Evolutionary conservation across 768 basidiomycete genomes (phyloP), one percentile per base, ranked within the genome.

Genomic region (Macrolepiota fuliginosa): DNA sequence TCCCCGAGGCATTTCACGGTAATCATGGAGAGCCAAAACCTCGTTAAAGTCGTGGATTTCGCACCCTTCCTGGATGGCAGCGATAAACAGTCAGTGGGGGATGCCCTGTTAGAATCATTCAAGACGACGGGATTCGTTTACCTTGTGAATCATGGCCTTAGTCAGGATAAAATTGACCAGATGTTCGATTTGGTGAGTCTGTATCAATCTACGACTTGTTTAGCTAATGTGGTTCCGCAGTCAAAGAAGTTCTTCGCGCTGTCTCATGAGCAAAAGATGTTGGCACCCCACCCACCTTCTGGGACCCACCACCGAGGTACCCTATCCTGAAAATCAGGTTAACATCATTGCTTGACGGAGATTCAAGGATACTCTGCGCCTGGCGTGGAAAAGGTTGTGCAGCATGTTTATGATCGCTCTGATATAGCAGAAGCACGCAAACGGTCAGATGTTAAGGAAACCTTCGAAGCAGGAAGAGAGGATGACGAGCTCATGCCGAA

Each of bases 391-490:
- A 77, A 78, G 56, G 69, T 79, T n/a, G 64, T 62, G 0, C 75
- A 76, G 37, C 69, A 76, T 64, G 58, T 76, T 7, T 76, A 77
- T 57, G 75, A 78, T 61, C 53, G 63, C 1, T 54, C 66, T 5
- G 75, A 73, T 40, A 61, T 75, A 25, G 64, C 68, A 25, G 63
- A 64, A 40, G 68, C 69, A 37, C 72, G 73, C 22, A 69, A 74
- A 22, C 45, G 52, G 19, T 77, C 76, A 40, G 74, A 78, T 49
- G 71, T 80, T 50, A 84, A 83, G 65, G 84, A 85, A 67, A 83
- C 79, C 61, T 85, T 84, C 58, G 84, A 86, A 61, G 74, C 76
- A n/a, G 84, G 83, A 1, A 72, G 79, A 27, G 84, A 84, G 50
- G 72, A 76, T n/a, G 72, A 79, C 49, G 68, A 66, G 3, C 63